phyloP scores from a whole-genome alignment of 1,139 yeast species.

The Citeromyces hawaiiensis region DNA sequence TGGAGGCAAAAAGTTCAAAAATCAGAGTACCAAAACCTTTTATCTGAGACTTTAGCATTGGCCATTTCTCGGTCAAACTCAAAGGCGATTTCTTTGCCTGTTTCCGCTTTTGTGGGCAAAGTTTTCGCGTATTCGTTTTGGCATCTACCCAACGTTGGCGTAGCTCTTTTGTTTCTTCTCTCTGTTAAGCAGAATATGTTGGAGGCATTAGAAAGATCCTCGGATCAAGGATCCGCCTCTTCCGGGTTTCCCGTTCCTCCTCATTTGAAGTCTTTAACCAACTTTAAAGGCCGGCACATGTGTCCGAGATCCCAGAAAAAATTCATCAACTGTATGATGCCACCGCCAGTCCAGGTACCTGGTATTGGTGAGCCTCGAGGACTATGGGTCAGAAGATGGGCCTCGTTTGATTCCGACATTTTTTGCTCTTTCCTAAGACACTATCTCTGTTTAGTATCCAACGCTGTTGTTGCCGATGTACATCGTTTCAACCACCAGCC shows the following conservation, averaged over 20 bases:
- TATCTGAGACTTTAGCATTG: slow-evolving; percentile 43
- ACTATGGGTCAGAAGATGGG: slow-evolving; percentile 60
- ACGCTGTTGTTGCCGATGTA: slow-evolving; percentile 1
- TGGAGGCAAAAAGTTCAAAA: slow-evolving; percentile 27
- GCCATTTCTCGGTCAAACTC: slow-evolving; percentile 37
- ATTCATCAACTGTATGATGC: slow-evolving; percentile 18
- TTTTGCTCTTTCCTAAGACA: slow-evolving; percentile 70
- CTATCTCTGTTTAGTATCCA: slow-evolving; percentile 19
- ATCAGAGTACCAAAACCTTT: slow-evolving; percentile 18
- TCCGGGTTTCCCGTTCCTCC: slow-evolving; percentile 16
- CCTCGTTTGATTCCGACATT: slow-evolving; percentile 31
- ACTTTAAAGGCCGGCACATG: slow-evolving; percentile 18
- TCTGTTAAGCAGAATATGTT: not conserved
- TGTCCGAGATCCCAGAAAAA: slow-evolving; percentile 12
- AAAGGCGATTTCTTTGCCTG: slow-evolving; percentile 42
- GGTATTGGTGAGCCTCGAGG: slow-evolving; percentile 53
- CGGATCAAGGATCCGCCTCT: too few species aligned
- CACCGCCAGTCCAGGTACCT: slow-evolving; percentile 39
- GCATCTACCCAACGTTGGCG: slow-evolving; percentile 46
- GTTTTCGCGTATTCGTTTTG: slow-evolving; percentile 58
- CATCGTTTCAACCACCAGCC: slow-evolving; percentile 1
- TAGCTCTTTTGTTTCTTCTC: slow-evolving; percentile 45
- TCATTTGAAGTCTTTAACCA: slow-evolving; percentile 23
- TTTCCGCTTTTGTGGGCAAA: slow-evolving; percentile 72
- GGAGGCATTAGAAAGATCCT: not conserved